Percentiles rank a stretch among this genome's conserved stretches.
phyloP scores from a whole-genome alignment of 495 filamentous ascomycete genomes.

The Xylaria longipes region DNA sequence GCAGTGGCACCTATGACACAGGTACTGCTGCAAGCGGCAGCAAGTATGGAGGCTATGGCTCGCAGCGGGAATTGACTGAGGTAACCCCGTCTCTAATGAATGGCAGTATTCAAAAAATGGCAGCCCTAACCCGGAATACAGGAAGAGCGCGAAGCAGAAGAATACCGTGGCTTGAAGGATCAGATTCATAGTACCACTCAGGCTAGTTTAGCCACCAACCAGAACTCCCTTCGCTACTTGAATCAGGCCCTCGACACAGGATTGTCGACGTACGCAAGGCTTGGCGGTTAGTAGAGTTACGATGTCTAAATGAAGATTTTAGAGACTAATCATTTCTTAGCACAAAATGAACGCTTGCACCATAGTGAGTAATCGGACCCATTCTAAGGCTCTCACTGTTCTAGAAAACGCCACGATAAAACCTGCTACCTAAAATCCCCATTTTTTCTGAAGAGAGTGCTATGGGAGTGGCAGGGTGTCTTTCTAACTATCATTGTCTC shows the following conservation, averaged over 20 bases:
- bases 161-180: conserved; percentile 23
- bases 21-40: conserved; percentile 33
- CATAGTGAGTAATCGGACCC: conserved; percentile 50
- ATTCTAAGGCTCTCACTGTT: neutral
- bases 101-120: neutral
- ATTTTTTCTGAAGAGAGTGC: neutral
- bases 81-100: conserved; percentile 33
- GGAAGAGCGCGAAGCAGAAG: conserved; percentile 51
- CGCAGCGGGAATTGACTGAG: conserved; percentile 74
- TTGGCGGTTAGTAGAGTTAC: conserved; percentile 55
- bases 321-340: conserved; percentile 10
- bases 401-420: neutral
- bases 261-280: conserved; percentile 68
- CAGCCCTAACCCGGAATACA: neutral
- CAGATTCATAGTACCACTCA: conserved; percentile 61
- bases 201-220: conserved; percentile 72
- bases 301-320: neutral
- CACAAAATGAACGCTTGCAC: conserved; percentile 77
- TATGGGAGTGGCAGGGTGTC: neutral
- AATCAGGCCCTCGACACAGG: conserved; percentile 76
- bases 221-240: conserved; percentile 68
- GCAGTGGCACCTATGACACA: conserved; percentile 32
- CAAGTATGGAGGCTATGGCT: conserved; percentile 66
- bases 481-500: neutral
- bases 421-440: neutral